Conservation (phyloP, 2,329 filamentous ascomycete species). For the Ilyonectria destructans region DNA sequence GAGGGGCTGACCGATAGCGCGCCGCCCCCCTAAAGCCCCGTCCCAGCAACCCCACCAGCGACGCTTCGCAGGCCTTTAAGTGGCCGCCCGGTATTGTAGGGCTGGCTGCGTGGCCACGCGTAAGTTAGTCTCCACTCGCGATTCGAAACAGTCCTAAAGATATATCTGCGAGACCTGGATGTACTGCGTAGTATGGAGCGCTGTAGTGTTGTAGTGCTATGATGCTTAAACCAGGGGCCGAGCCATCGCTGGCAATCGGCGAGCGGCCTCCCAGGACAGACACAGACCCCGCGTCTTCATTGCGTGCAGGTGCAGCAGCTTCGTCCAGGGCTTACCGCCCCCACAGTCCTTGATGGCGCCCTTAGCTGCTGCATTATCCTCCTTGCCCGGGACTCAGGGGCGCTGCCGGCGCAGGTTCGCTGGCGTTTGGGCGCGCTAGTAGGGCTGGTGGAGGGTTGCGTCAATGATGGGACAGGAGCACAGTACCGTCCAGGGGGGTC, state of each 20-base stretch:
- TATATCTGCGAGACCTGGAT: neutral
- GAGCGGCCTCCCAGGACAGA: constrained; percentile 12
- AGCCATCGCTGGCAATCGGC: constrained; percentile 5
- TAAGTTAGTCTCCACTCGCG: constrained; percentile 11
- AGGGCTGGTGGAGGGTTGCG: neutral
- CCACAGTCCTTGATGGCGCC: neutral
- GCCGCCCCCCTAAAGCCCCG: neutral
- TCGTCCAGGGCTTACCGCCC: neutral
- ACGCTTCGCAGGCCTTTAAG: neutral
- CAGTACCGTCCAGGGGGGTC: neutral
- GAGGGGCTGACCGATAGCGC: constrained; percentile 15
- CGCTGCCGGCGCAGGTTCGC: neutral
- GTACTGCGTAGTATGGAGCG: neutral
- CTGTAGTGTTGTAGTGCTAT: neutral
- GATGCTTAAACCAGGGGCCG: constrained; percentile 3
- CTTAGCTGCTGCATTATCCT: neutral
- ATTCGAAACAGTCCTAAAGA: constrained; percentile 5
- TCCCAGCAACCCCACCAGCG: neutral
- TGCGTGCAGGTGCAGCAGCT: neutral
- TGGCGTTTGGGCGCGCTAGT: constrained; percentile 1
- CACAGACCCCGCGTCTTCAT: neutral
- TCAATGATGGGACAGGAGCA: neutral
- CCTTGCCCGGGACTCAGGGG: neutral
- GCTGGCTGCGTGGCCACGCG: constrained; percentile 15
- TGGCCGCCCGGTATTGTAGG: constrained; percentile 10